These are phyloP conservation scores for Aechmea fasciata DNA, from an alignment of 176 grass and related monocot species.

Conservation along the genomic window DNA sequence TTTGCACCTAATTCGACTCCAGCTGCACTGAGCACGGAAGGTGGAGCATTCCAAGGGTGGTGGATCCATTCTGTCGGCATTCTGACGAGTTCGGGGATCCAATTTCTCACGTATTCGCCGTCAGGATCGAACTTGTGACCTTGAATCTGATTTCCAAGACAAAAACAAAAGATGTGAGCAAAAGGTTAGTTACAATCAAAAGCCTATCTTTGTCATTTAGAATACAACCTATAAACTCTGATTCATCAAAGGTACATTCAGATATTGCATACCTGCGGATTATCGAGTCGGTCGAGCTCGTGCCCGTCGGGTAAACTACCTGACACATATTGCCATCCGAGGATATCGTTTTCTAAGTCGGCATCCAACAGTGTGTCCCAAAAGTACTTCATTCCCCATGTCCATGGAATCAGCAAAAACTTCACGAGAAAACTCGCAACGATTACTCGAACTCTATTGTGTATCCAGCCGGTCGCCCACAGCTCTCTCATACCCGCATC, in stretches of 20 bases:
- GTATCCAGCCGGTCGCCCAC: slow-evolving; percentile 94
- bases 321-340: slow-evolving; percentile 97
- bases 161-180: slow-evolving; percentile 4
- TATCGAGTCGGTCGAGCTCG: slow-evolving; percentile 71
- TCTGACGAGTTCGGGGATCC: slow-evolving; percentile 90
- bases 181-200: not conserved
- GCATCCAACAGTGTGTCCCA: slow-evolving; percentile 94
- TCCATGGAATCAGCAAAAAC: slow-evolving; percentile 75
- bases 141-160: slow-evolving; percentile 48
- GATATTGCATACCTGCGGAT: slow-evolving; percentile 55
- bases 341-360: slow-evolving; percentile 87
- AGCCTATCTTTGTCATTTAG: not conserved
- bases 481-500: slow-evolving; percentile 98
- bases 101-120: slow-evolving; percentile 82
- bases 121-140: slow-evolving; percentile 76
- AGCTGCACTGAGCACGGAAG: slow-evolving; percentile 58
- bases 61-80: slow-evolving; percentile 92
- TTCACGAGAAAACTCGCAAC: slow-evolving; percentile 83
- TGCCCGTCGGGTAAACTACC: slow-evolving; percentile 96
- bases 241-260: not conserved
- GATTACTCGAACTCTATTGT: slow-evolving; percentile 79
- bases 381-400: slow-evolving; percentile 96
- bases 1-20: slow-evolving; percentile 81
- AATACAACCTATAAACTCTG: slow-evolving; percentile 1
- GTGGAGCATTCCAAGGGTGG: slow-evolving; percentile 81